phyloP scores from a whole-genome alignment of 2,329 filamentous ascomycete species.

The Phoma sp. region DNA sequence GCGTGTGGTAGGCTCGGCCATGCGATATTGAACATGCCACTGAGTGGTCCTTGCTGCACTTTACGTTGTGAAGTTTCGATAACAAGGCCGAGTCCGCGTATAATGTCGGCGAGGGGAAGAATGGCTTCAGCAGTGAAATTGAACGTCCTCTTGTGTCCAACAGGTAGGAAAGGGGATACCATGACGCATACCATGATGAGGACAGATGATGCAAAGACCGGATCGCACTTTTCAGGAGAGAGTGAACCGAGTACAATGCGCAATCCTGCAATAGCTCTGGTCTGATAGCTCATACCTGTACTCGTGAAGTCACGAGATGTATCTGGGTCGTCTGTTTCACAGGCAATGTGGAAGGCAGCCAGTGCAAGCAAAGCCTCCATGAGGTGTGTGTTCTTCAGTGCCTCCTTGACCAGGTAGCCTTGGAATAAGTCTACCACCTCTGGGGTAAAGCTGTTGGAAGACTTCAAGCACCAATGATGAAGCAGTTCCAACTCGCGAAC shows the following conservation, averaged over 20 bases:
- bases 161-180: constrained; percentile 18
- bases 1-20: constrained; percentile 11
- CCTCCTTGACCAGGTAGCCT: constrained; percentile 19
- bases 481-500: constrained; percentile 20
- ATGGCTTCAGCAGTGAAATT: constrained; percentile 16
- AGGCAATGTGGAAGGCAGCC: constrained; percentile 20
- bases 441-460: constrained; percentile 18
- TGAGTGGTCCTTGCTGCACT: constrained; percentile 17
- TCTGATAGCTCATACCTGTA: constrained; percentile 18
- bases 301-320: constrained; percentile 9
- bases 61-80: constrained; percentile 13
- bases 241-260: constrained; percentile 8
- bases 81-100: constrained; percentile 17
- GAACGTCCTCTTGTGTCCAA: constrained; percentile 1
- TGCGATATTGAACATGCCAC: constrained; percentile 11
- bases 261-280: constrained; percentile 12
- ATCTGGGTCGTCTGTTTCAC: constrained; percentile 7
- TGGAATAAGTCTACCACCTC: constrained; percentile 13
- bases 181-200: constrained; percentile 23
- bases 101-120: constrained; percentile 15
- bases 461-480: constrained; percentile 22
- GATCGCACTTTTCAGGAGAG: constrained; percentile 16
- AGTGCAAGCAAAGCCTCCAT: constrained; percentile 25
- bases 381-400: constrained; percentile 20
- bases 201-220: constrained; percentile 16